Evolutionary conservation across 441 rosid species (phyloP), one percentile per base, ranked within the genome.

Genomic region (Dalechampia spathulata): DNA sequence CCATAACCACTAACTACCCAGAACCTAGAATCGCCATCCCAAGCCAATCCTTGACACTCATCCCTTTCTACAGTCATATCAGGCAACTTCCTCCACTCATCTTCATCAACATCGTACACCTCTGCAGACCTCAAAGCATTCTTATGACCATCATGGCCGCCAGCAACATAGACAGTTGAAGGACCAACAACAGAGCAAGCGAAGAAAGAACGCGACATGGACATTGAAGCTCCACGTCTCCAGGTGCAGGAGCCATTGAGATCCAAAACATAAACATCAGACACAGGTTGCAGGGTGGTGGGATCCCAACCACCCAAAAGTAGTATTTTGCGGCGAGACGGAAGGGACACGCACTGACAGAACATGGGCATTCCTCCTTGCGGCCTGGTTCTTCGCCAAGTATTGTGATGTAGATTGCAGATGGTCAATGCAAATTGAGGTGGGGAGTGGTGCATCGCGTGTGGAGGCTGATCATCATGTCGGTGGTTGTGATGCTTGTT

Each of bases 1-100:
- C 78, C 78, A 55, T 80, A 80, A 20, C 86, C 86, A 58, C 86
- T 80, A 62, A 78, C 64, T 2, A 78, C 86, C 63, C 75, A 80
- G 22, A 80, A 80, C 14, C 64, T 72, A 1, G 64, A 58, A 55
- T 77, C 80, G 28, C 60, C 52, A 2, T 64, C 72, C 75, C 63
- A 72, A 27, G 74, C 41, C 61, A 80, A 38, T 5, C 86, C 86
- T 6, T 64, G 67, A 10, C 81, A 73, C 55, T 80, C 86, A 41
- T 80, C 86, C 58, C 83, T 77, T 47, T 72, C 86, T 60, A 75
- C 83, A 7, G 23, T 39, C 83, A 80, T 73, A 16, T 64, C 64
- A 13, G 81, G 67, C 61, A 80, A 34, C 61, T 9, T 58, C 49
- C 30, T 25, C 86, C 86, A 80, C 66, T 75, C 81, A 37, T 80